Percentiles rank a stretch among this genome's conserved stretches.
phyloP scores from a whole-genome alignment of 2,329 filamentous ascomycete species.

The Arthrobotrys musiformis region DNA sequence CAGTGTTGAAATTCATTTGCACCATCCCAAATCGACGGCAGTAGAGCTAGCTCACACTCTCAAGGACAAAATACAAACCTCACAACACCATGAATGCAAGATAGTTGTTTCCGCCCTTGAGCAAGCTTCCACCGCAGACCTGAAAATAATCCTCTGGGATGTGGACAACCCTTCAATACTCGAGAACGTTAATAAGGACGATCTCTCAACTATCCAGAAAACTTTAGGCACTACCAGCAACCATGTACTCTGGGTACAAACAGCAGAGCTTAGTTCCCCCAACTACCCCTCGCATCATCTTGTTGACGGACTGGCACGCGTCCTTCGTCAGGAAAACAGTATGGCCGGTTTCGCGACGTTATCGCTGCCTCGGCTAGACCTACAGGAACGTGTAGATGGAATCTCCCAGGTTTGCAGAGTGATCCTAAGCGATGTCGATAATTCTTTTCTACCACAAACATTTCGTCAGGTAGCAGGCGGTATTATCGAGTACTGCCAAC shows the following conservation, averaged over 20 bases:
- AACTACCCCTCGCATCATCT: conserved; percentile 16
- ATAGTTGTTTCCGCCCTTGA: too few species aligned
- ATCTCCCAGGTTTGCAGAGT: conserved; percentile 18
- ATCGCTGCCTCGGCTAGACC: background rate
- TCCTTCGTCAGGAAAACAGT: conserved; percentile 29
- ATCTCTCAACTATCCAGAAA: background rate
- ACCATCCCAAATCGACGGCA: too few species aligned
- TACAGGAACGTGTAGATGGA: background rate
- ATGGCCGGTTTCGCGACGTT: conserved; percentile 34
- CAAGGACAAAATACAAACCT: too few species aligned
- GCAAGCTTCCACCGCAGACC: too few species aligned
- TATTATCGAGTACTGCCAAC: background rate
- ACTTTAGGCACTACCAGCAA: conserved; percentile 5
- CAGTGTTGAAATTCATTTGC: too few species aligned
- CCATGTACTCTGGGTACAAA: conserved; percentile 34
- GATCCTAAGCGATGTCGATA: background rate
- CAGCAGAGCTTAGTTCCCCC: background rate
- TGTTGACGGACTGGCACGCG: conserved; percentile 30
- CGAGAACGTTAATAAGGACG: background rate
- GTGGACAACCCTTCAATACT: background rate
- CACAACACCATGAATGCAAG: too few species aligned
- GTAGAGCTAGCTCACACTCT: too few species aligned
- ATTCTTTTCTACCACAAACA: background rate
- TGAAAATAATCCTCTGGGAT: conserved; percentile 41
- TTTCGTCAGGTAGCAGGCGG: conserved; percentile 20